These are phyloP conservation scores for Madurella fahalii DNA, from an alignment of 2,329 filamentous ascomycete genomes.

Conservation along the genomic window DNA sequence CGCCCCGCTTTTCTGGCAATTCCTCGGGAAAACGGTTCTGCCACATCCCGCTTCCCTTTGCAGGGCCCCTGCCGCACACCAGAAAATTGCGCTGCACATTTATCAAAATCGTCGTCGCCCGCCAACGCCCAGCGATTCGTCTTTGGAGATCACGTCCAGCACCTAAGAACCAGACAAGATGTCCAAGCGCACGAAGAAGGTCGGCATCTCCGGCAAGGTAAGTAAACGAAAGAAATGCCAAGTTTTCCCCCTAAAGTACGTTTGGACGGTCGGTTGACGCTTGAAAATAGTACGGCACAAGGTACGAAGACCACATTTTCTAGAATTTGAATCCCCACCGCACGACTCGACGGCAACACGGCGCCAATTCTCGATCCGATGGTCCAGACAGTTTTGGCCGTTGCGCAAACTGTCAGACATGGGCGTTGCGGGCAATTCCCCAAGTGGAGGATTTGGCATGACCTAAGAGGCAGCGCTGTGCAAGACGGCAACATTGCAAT, in stretches of 20 bases:
- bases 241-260: background rate
- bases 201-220: slow-evolving; percentile 85
- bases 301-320: slow-evolving; percentile 54
- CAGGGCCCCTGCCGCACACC: slow-evolving; percentile 22
- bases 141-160: slow-evolving; percentile 25
- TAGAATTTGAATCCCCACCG: slow-evolving; percentile 27
- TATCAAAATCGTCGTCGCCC: slow-evolving; percentile 27
- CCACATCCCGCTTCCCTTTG: slow-evolving; percentile 20
- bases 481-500: background rate
- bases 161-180: slow-evolving; percentile 58
- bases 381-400: background rate
- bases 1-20: slow-evolving; percentile 15
- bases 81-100: slow-evolving; percentile 27
- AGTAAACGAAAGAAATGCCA: slow-evolving; percentile 12
- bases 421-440: background rate
- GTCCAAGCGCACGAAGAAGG: slow-evolving; percentile 97
- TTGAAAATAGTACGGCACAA: slow-evolving; percentile 74
- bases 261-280: slow-evolving; percentile 11
- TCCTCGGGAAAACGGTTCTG: slow-evolving; percentile 25
- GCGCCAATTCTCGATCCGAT: background rate
- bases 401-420: background rate
- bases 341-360: slow-evolving; percentile 9
- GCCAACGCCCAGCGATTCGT: slow-evolving; percentile 20
- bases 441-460: background rate
- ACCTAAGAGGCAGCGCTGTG: background rate